A percentile compares a stretch with the other conserved stretches of the same genome.
phyloP scores from a whole-genome alignment of 345 rosid species.

The Pistacia atlantica region DNA sequence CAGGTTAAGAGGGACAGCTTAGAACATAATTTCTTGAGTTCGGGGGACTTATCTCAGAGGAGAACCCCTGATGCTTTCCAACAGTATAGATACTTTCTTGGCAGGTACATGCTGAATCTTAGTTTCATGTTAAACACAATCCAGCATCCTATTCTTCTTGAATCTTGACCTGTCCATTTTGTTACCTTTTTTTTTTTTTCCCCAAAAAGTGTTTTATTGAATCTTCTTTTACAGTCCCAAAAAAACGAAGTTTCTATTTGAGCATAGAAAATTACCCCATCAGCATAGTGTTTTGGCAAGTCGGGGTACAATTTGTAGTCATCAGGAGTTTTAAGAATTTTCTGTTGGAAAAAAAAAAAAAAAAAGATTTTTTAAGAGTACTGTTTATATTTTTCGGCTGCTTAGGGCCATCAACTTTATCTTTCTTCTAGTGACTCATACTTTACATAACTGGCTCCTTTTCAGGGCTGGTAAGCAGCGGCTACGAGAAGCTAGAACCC shows the following conservation, averaged over 20 bases:
- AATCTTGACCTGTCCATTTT: background rate
- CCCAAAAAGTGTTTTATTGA: background rate
- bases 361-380: background rate
- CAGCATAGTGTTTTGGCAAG: background rate
- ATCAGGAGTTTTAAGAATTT: background rate
- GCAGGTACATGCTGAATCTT: conserved; percentile 55
- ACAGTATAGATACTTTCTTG: conserved; percentile 91
- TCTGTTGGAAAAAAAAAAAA: background rate
- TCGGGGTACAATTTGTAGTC: background rate
- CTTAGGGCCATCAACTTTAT: background rate
- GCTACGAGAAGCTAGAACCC: conserved; percentile 84
- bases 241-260: background rate
- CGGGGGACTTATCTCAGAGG: conserved; percentile 72
- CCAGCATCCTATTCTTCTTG: background rate
- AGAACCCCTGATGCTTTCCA: conserved; percentile 59
- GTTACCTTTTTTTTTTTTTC: background rate
- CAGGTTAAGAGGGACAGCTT: conserved; percentile 64
- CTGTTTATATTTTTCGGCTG: background rate
- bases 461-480: conserved; percentile 89
- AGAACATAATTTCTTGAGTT: conserved; percentile 45
- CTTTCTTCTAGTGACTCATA: background rate
- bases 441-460: conserved; percentile 8
- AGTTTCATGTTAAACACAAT: background rate
- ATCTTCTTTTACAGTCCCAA: background rate
- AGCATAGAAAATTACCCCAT: background rate